Evolutionary conservation across 305 asterid species (phyloP).

Genomic region (Fraxinus sp.): DNA sequence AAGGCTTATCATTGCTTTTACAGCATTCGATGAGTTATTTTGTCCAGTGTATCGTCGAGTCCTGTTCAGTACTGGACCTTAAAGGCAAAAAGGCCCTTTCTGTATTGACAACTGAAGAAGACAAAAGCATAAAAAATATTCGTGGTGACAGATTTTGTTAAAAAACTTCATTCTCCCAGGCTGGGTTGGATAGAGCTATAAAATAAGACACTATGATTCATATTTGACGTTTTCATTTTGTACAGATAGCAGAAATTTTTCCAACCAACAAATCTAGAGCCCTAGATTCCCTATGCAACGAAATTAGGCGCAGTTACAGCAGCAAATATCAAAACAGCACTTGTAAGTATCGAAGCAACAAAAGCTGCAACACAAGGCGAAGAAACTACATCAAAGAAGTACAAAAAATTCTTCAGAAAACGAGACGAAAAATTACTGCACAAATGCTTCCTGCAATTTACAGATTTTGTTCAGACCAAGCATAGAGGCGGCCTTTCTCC

Average conservation of each 20-base stretch:
- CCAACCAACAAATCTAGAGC: not conserved
- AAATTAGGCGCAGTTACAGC: slow-evolving; percentile 23
- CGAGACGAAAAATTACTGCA: not conserved
- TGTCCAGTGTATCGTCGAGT: not conserved
- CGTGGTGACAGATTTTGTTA: not conserved
- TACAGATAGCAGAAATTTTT: not conserved
- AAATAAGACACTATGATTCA: not conserved
- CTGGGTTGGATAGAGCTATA: not conserved
- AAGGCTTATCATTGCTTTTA: not conserved
- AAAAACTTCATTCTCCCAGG: not conserved
- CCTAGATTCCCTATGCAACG: not conserved
- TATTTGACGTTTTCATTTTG: not conserved
- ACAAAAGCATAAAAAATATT: not conserved
- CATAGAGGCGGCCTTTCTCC: slow-evolving; percentile 30
- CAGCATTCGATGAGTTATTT: not conserved
- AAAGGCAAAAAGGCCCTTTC: not conserved
- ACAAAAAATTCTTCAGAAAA: not conserved
- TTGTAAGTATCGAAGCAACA: slow-evolving; percentile 38
- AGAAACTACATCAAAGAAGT: slow-evolving; percentile 27
- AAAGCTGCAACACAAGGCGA: slow-evolving; percentile 37
- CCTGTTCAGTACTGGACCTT: not conserved
- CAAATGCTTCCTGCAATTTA: not conserved
- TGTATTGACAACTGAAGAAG: not conserved
- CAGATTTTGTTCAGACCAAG: slow-evolving; percentile 7
- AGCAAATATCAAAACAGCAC: slow-evolving; percentile 36